Evolutionary conservation across 176 grass and related monocot genomes (phyloP).

Genomic region (Carex myosuroides): DNA sequence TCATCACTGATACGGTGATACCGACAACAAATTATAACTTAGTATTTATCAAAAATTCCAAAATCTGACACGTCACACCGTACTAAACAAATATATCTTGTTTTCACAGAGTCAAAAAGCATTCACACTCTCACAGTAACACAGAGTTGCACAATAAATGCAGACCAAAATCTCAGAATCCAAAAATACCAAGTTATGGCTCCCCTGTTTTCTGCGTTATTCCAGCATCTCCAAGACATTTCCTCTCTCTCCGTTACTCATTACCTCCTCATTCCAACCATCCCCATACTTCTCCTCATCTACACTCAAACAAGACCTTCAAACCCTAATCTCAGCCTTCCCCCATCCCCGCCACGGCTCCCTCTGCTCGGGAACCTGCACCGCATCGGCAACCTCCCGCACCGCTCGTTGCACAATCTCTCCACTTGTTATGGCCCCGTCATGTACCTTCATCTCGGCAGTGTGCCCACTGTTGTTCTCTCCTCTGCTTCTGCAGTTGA

Average conservation of each 20-base stretch:
- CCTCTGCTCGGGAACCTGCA: constrained; percentile 52
- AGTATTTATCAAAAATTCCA: no score
- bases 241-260: not conserved
- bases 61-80: no score
- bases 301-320: not conserved
- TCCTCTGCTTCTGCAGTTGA: constrained; percentile 37
- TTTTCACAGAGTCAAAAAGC: no score
- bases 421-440: constrained; percentile 12
- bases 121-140: no score
- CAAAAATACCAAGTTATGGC: not conserved
- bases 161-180: not conserved
- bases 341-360: constrained; percentile 31
- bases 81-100: no score
- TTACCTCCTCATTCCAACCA: not conserved
- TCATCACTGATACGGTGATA: no score
- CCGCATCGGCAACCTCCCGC: constrained; percentile 29
- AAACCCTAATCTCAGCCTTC: not conserved
- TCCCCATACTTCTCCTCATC: not conserved
- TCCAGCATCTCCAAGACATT: not conserved
- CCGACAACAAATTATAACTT: no score
- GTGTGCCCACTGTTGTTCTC: constrained; percentile 25
- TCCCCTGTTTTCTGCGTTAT: not conserved
- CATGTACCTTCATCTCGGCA: constrained; percentile 19
- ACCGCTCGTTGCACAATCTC: constrained; percentile 30
- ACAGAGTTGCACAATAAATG: not conserved